A percentile compares a stretch with the other conserved stretches of the same genome.
phyloP scores from a whole-genome alignment of 2,329 filamentous ascomycete genomes.

The Zasmidium cellare region DNA sequence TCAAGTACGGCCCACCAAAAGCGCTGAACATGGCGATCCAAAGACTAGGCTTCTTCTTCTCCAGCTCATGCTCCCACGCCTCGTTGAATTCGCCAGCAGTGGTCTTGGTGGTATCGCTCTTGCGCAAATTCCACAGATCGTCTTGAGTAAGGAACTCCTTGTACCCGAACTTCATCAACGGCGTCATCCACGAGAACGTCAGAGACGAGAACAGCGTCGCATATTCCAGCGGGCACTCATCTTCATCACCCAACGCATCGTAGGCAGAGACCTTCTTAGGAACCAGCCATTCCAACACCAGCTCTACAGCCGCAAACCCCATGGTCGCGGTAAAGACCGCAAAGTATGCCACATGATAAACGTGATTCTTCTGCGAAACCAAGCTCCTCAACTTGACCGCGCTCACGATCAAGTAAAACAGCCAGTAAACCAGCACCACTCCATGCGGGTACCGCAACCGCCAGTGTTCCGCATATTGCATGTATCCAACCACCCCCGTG shows the following conservation, averaged over 20 bases:
- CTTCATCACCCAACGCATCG: constrained; percentile 65
- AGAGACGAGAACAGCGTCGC: constrained; percentile 90
- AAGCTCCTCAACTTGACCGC: constrained; percentile 84
- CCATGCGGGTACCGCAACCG: constrained; percentile 82
- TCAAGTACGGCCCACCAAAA: constrained; percentile 80
- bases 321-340: constrained; percentile 71
- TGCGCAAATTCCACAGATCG: constrained; percentile 89
- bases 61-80: constrained; percentile 74
- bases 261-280: constrained; percentile 74
- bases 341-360: constrained; percentile 70
- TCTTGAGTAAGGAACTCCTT: constrained; percentile 89
- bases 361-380: constrained; percentile 72
- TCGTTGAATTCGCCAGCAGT: constrained; percentile 71
- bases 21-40: constrained; percentile 84
- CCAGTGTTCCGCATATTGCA: constrained; percentile 86
- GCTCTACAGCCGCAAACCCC: constrained; percentile 68
- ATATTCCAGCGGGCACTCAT: constrained; percentile 81
- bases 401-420: constrained; percentile 76
- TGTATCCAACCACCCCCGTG: constrained; percentile 69
- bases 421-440: constrained; percentile 89
- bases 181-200: constrained; percentile 98
- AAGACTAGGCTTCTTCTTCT: constrained; percentile 72
- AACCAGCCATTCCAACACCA: constrained; percentile 80
- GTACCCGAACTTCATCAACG: constrained; percentile 94
- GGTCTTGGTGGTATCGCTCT: constrained; percentile 72